phyloP scores from a whole-genome alignment of 2,329 filamentous ascomycete genomes.

The Tolypocladium pustulatum region DNA sequence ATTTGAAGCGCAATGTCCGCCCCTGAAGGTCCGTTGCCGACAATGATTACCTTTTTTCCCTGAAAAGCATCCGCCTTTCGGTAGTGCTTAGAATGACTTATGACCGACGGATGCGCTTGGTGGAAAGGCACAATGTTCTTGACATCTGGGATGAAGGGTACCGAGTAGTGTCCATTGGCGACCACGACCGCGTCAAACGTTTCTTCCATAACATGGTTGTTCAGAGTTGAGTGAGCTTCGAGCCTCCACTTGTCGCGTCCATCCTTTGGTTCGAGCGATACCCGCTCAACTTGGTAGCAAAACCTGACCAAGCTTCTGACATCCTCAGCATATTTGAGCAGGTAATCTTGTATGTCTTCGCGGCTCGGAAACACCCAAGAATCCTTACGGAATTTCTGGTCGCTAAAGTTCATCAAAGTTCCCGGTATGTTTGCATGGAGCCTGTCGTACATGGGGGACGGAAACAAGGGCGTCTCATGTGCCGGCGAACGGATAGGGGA shows the following conservation, averaged over 20 bases:
- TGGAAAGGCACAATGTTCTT: constrained; percentile 50
- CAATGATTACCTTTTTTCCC: constrained; percentile 66
- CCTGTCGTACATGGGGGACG: constrained; percentile 74
- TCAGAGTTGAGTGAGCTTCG: constrained; percentile 38
- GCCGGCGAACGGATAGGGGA: constrained; percentile 42
- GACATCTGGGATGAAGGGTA: constrained; percentile 56
- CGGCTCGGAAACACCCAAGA: constrained; percentile 67
- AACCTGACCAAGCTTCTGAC: constrained; percentile 59
- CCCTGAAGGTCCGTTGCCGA: constrained; percentile 78
- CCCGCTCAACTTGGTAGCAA: constrained; percentile 55
- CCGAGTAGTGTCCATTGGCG: constrained; percentile 65
- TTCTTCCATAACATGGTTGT: constrained; percentile 25
- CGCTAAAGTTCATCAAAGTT: constrained; percentile 69
- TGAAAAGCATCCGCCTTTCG: constrained; percentile 52
- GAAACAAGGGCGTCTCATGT: constrained; percentile 46
- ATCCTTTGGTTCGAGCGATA: constrained; percentile 25
- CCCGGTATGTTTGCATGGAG: constrained; percentile 84
- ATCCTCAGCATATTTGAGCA: constrained; percentile 60
- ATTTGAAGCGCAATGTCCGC: constrained; percentile 77
- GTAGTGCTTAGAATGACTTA: constrained; percentile 74
- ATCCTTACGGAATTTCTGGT: constrained; percentile 52
- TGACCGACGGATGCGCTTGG: constrained; percentile 43
- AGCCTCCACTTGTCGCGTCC: constrained; percentile 50
- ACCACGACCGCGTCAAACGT: constrained; percentile 67
- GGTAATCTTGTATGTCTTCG: constrained; percentile 60